phyloP scores from a whole-genome alignment of 441 rosid genomes.

The Breynia disticha region DNA sequence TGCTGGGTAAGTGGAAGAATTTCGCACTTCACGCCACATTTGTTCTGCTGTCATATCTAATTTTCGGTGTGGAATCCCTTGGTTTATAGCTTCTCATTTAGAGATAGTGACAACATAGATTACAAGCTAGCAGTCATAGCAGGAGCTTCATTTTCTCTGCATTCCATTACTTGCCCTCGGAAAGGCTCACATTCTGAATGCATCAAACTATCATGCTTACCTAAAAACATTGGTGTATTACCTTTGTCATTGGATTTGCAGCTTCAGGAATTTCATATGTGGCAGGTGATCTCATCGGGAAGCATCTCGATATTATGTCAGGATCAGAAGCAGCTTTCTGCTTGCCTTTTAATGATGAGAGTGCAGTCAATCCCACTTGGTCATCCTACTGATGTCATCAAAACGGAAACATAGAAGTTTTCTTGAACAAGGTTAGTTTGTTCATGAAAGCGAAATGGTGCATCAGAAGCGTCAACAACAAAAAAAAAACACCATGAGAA shows the following conservation, averaged over 20 bases:
- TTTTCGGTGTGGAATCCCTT: slow-evolving; percentile 8
- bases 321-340: background rate
- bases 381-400: background rate
- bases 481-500: background rate
- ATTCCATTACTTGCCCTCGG: slow-evolving; percentile 11
- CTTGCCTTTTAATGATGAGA: background rate
- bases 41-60: slow-evolving; percentile 11
- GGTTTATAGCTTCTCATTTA: slow-evolving; percentile 13
- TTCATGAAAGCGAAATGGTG: background rate
- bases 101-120: slow-evolving; percentile 6
- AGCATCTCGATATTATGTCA: slow-evolving; percentile 5
- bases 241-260: background rate
- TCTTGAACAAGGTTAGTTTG: background rate
- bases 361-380: background rate
- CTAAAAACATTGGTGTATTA: slow-evolving; percentile 1
- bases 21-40: slow-evolving; percentile 9
- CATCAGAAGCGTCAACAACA: too few relatives aligned
- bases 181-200: slow-evolving; percentile 10
- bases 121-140: slow-evolving; percentile 11
- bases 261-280: slow-evolving; percentile 12
- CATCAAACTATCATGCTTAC: slow-evolving; percentile 1
- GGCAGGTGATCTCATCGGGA: slow-evolving; percentile 3
- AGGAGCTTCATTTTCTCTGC: slow-evolving; percentile 13
- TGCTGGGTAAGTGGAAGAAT: slow-evolving; percentile 10
- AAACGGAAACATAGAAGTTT: background rate